Conservation (phyloP, 176 grass and related monocot species). For the Aegilops bicornis region DNA sequence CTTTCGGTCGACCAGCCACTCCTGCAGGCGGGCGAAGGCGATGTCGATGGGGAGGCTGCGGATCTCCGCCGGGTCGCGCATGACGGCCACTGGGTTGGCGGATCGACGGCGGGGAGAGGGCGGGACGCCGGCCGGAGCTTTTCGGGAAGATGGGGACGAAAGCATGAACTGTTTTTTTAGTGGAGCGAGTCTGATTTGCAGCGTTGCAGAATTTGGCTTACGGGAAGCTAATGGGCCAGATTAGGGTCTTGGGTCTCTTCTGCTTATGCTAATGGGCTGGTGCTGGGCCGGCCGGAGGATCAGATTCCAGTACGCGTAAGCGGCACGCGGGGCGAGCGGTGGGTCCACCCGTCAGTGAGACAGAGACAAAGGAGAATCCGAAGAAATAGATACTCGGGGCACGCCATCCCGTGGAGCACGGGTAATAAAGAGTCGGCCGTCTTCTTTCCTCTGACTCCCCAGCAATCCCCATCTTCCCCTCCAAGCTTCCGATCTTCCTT, state of each 20-base stretch:
- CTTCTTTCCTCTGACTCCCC: not conserved
- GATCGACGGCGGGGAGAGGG: not conserved
- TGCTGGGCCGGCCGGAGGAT: not conserved
- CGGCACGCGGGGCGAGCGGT: not conserved
- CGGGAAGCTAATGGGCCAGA: not conserved
- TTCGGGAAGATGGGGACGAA: not conserved
- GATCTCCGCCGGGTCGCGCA: slow-evolving; percentile 74
- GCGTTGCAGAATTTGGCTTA: too few relatives aligned
- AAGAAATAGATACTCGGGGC: not conserved
- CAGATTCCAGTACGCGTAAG: slow-evolving; percentile 10
- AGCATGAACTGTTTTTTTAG: not conserved
- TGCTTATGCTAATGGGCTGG: not conserved
- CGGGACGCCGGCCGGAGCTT: slow-evolving; percentile 11
- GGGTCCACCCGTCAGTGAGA: not conserved
- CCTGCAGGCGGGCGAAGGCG: slow-evolving; percentile 77
- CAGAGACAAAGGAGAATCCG: not conserved
- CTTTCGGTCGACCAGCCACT: slow-evolving; percentile 99
- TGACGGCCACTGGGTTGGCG: slow-evolving; percentile 3
- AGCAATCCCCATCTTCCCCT: not conserved
- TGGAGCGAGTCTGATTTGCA: not conserved
- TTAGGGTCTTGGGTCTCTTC: not conserved
- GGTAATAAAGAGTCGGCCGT: slow-evolving; percentile 3
- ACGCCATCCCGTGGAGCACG: not conserved
- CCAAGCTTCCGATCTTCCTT: not conserved
- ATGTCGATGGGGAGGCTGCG: slow-evolving; percentile 88